Base-by-base conservation (phyloP, 768 basidiomycete genomes). In the Agrocybe pediades region DNA sequence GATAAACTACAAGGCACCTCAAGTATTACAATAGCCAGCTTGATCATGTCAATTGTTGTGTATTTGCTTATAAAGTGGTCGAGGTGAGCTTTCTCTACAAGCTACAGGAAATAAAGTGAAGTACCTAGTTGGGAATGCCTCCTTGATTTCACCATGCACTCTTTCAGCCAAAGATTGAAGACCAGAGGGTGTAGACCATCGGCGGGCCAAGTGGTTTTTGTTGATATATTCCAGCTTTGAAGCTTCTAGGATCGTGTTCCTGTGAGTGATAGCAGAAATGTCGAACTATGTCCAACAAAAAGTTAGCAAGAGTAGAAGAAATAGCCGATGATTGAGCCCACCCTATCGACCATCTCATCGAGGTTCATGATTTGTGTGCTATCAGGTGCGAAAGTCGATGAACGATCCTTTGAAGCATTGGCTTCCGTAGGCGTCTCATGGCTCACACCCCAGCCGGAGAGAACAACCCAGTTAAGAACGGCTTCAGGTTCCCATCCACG, bases 401-500 rank as follows among this genome's bases (percentile, higher is more conserved):
- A 46, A 46, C 56, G 51, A 61, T 67, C 47, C 39, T 65, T 48
- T 27, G 71, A 57, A 17, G 55, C 20, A 50, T 60, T 54, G 23
- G 65, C 59, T 8, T 71, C 54, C n/a, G 59, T 42, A 7, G 49
- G 25, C 4, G 25, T 45, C 29, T 24, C 27, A 19, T 56, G 47
- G 40, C 25, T 24, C 13, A 79, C 83, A 20, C 94, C 92, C 92
- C 95, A 98, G 1, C 97, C 95, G n/a, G 92, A 87, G 16, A 98
- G 74, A 5, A 92, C 92, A 7, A 98, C 80, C 87, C 95, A 98
- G 63, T 98, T 98, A 21, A 95, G 71, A 13, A 99, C 69, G 2
- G 95, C 93, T 40, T 80, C 79, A 0, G 94, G 90, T 64, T 98
- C 95, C 87, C 92, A 98, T 0, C 94, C 95, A 42, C 85, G 78